phyloP scores from a whole-genome alignment of 1,139 yeast species.

The Pichia terricola region DNA sequence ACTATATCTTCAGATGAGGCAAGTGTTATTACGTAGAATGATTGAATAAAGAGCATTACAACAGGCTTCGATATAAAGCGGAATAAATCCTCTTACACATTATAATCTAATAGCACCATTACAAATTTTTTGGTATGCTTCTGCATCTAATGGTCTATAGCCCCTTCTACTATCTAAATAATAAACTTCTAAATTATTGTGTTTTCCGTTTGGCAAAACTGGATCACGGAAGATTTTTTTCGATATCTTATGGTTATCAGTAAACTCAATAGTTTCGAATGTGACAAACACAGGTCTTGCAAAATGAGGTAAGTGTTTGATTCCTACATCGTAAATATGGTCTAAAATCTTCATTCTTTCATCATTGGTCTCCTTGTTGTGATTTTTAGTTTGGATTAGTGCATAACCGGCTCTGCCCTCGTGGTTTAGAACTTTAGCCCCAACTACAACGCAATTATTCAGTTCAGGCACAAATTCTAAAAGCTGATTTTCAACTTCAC shows the following conservation, averaged over 20 bases:
- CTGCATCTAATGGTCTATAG: constrained; percentile 32
- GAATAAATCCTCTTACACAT: too few relatives aligned
- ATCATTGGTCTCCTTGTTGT: constrained; percentile 27
- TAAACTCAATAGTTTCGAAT: constrained; percentile 53
- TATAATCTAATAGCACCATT: constrained; percentile 11
- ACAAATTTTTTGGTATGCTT: constrained; percentile 12
- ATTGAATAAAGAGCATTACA: too few relatives aligned
- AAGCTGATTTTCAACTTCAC: constrained; percentile 77
- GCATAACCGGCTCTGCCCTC: constrained; percentile 97
- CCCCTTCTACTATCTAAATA: constrained; percentile 48
- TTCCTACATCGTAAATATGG: constrained; percentile 33
- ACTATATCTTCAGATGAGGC: too few relatives aligned
- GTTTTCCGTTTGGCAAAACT: constrained; percentile 61
- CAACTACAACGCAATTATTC: constrained; percentile 76
- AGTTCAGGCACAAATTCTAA: constrained; percentile 37
- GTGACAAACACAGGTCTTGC: constrained; percentile 83
- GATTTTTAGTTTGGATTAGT: constrained; percentile 48
- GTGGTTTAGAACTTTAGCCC: constrained; percentile 75
- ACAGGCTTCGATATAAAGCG: too few relatives aligned
- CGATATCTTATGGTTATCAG: constrained; percentile 82
- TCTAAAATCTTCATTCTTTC: constrained; percentile 24
- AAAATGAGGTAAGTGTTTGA: constrained; percentile 60
- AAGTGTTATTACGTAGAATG: too few relatives aligned
- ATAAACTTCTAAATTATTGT: constrained; percentile 52
- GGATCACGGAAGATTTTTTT: constrained; percentile 73